Evolutionary conservation across 768 basidiomycete species (phyloP).

Genomic region (Lentinula boryana): DNA sequence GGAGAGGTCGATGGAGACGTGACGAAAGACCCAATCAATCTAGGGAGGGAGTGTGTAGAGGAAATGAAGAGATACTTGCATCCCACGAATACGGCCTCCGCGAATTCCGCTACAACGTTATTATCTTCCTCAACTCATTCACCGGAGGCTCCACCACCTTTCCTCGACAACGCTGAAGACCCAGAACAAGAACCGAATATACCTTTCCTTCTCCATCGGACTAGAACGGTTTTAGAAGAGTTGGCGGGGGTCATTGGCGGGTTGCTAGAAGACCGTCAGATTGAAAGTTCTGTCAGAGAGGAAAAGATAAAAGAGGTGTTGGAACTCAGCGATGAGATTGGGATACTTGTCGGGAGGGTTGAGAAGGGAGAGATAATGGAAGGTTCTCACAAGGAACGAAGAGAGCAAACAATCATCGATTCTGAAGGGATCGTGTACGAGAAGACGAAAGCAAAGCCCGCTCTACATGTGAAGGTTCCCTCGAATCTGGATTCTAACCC

Average conservation of each 20-base stretch:
- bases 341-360: conserved; percentile 45
- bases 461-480: neutral
- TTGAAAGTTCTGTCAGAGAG: conserved; percentile 54
- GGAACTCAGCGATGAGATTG: conserved; percentile 65
- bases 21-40: conserved; percentile 12
- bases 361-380: neutral
- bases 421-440: neutral
- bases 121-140: neutral
- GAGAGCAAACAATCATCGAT: neutral
- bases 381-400: neutral
- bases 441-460: conserved; percentile 22
- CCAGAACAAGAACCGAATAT: neutral
- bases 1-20: neutral
- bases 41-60: conserved; percentile 2
- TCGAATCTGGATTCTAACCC: neutral
- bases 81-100: neutral
- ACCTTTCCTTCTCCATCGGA: too few species aligned
- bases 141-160: too few species aligned
- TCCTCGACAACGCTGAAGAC: too few species aligned
- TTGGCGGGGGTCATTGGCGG: conserved; percentile 42
- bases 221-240: conserved; percentile 24
- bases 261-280: conserved; percentile 35
- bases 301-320: conserved; percentile 63
- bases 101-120: neutral
- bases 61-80: neutral